Base-by-base conservation (phyloP, 192 early-diverging fungal species). In the Martensiomyces pterosporus region DNA sequence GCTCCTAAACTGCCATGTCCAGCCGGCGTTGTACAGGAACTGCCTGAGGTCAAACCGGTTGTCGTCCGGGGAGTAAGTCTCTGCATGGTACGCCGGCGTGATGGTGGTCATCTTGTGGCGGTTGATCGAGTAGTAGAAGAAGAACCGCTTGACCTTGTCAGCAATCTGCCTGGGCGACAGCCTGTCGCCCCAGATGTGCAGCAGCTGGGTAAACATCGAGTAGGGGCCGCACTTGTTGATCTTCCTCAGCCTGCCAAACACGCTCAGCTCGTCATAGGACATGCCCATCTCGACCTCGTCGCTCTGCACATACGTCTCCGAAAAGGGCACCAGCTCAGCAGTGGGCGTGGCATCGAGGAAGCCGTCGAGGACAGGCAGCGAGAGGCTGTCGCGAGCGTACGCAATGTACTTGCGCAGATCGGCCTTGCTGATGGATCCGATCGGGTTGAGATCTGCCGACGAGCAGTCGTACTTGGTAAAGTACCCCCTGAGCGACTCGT, bases 381-480 rank as follows among this genome's bases (percentile, higher is more conserved):
- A 61, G 50, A 89, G 85, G 6, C 74, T 63, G 2, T 79, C 47
- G 23, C 77, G 63, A 5, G 87, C 82, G 52, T 85, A 89, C 0
- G 54, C 75, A 21, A 99, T 88, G 46, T 90, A 99, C 2, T 79
- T 76, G 27, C 85, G 79, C 43, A 99, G 79, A 71, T 96, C 94
- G 2, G 64, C 59, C 64, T 96, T 99, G 64, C 84, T 85, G 26
- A 96, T 92, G 4, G 85, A 93, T 4, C 96, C 96, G 52, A 99
- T 97, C 3, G 96, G 96, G 49, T 97, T 97, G 24, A 99, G 75
- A 60, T 99, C 96, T 0, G 96, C 96, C 55, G 87, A 91, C 1
- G 92, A 93, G 53, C 96, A 97, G 60, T 99, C 96, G 64, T 99
- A 99, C 55, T 99, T 99, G 35, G 96, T 99, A 25, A 99, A 82